Base-by-base conservation (phyloP, 768 basidiomycete genomes). In the Leccinum imitatum region DNA sequence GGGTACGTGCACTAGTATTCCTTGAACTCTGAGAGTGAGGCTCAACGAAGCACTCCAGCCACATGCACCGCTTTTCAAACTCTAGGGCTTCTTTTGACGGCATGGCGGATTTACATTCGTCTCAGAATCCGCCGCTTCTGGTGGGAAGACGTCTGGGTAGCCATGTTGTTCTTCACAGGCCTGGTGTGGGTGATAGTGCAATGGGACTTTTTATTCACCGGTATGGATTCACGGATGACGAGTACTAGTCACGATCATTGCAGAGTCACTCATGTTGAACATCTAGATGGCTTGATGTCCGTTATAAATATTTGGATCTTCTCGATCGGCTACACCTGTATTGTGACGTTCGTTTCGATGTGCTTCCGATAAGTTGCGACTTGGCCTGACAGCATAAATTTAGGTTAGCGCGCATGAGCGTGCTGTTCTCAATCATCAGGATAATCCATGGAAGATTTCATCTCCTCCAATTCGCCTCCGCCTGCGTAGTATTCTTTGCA, bases 351-450 rank as follows among this genome's bases (percentile, higher is more conserved):
- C 44, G 44, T 44, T n/a, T 44, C 10, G 44, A 11, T 44, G n/a
- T 44, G 9, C 44, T 19, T 44, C 10, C 10, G 4, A 19, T 19
- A 30, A 30, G 10, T 44, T 44, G 17, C 10, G n/a, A 44, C n/a
- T 6, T 44, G n/a, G 5, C n/a, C 39, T 44, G n/a, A 44, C 44
- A 19, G n/a, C 0, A 44, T 44, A 19, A 19, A 1, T 58, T 5
- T 47, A 68, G 67, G 63, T 15, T 60, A 25, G 61, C 54, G 5
- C 65, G 61, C 39, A 59, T 63, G 61, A 68, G 67, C 35, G 39
- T 67, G 4, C 46, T 68, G 10, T 61, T 65, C 35, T 68, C 67
- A 19, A 65, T 68, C 23, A 61, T 57, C 58, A 62, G 67, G 17
- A 59, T 68, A 10, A 27, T 61, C 27, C 17, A 44, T 11, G 5